Base-by-base conservation (phyloP, 768 basidiomycete genomes). In the Melanogaster broomeanus region DNA sequence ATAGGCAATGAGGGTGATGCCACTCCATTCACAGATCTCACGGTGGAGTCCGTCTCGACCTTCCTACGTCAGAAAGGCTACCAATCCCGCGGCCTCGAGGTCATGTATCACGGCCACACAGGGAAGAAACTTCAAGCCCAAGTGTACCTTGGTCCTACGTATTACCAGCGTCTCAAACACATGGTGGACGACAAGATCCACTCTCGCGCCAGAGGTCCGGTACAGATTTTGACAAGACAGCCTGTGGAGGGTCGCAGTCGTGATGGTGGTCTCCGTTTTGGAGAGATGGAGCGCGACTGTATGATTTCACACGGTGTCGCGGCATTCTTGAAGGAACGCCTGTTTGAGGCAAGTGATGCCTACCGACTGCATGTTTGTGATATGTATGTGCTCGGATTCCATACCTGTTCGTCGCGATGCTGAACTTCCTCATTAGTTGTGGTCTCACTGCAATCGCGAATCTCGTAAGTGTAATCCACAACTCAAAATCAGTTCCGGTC, bases 161-260 rank as follows among this genome's bases (percentile, higher is more conserved):
- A 99, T 70, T 99, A 99, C 70, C 96, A 99, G 70, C 88, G 96
- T 33, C 77, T 98, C 59, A 98, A 98, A 76, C 97, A 99, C 74
- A 99, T 99, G 96, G 97, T 99, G 40, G 95, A 98, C 69, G 97
- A 99, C 73, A 99, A 99, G 77, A 99, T 98, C 48, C 97, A 99
- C 72, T 96, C 97, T 25, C 85, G 97, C 49, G 97, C 97, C 18
- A 74, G 97, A 70, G 97, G 97, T 13, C 97, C 97, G 5, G 92
- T 99, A 9, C 97, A 99, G 69, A 99, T 98, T 62, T 72, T 99
- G 62, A 99, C 96, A 28, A 76, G 97, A 43, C 97, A 99, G 65
- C 97, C 97, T 12, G 97, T 99, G 15, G 97, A 99, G 68, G 97
- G 97, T 81, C 83, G 97, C 72, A 93, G 90, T 82, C 83, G 97